These are phyloP conservation scores for Arthrobotrys conoides DNA, from an alignment of 2,329 filamentous ascomycete species.

Conservation along the genomic window DNA sequence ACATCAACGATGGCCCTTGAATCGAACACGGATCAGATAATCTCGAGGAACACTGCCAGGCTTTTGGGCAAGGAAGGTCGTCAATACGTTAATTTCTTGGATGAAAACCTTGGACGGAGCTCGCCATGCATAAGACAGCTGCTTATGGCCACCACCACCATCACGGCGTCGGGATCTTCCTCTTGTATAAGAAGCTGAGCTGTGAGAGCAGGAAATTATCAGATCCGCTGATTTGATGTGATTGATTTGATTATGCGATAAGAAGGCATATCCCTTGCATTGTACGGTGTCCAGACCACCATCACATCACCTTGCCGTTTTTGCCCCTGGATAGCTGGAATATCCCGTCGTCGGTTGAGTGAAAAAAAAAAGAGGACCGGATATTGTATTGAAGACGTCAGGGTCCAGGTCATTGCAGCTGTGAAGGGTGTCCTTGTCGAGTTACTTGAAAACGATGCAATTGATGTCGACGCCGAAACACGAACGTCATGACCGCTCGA, in stretches of 20 bases:
- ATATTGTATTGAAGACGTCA: constrained; percentile 8
- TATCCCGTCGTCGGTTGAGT: background rate
- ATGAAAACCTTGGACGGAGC: constrained; percentile 17
- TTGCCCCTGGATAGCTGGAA: constrained; percentile 17
- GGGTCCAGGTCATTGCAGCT: background rate
- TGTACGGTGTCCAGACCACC: background rate
- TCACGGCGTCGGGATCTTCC: constrained; percentile 1
- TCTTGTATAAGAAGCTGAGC: constrained; percentile 3
- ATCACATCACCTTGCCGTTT: constrained; percentile 3
- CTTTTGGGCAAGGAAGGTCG: constrained; percentile 20
- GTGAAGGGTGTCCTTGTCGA: constrained; percentile 1
- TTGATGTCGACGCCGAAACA: background rate
- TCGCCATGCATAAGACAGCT: background rate
- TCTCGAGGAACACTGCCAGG: background rate
- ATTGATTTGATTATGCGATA: constrained; percentile 59
- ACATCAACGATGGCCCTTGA: constrained; percentile 42
- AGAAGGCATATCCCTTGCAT: constrained; percentile 21
- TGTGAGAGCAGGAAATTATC: constrained; percentile 24
- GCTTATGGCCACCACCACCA: background rate
- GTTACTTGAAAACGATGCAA: too few species aligned
- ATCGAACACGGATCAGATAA: constrained; percentile 58
- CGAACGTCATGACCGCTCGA: constrained; percentile 25
- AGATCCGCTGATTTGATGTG: constrained; percentile 59
- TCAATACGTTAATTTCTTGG: constrained; percentile 18
- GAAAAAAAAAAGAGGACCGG: background rate